Evolutionary conservation across 805 yeast genomes (phyloP), one percentile per base, ranked within the genome.

Genomic region (Lipomyces sp.): DNA sequence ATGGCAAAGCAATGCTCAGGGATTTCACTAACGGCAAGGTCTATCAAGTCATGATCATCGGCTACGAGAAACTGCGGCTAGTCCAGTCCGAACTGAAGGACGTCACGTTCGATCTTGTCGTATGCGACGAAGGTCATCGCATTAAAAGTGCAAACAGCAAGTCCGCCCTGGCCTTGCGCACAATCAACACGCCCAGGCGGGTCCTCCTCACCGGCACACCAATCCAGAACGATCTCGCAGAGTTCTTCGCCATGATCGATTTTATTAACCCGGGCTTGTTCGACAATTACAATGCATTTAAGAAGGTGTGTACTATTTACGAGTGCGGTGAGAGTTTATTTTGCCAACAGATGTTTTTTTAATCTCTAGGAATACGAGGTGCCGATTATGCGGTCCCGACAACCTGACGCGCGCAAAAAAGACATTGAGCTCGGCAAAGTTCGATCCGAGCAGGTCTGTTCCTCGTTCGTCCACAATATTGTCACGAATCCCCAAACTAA

Each of bases 71-170:
- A 73, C 80, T 93, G 48, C 88, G 89, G 65, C 73, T 90, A 6
- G 72, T 80, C 0, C 75, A 79, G 2, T 81, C 81, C 2, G 76
- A 77, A 24, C 65, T 75, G 2, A 69, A 70, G 33, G 65, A 72
- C 30, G 74, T 77, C 5, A 69, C 73, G 10, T 80, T 86, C 51
- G 98, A 92, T 75, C 71, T 95, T 18, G 78, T 95, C 24, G 85
- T 95, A 0, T 95, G 97, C 76, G 99, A 95, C 77, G 99, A 95
- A 75, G 99, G 98, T 2, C 99, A 95, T 76, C 81, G 97, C 59
- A 81, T 95, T 71, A 95, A 94, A 73, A 90, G 86, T 71, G 81
- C 86, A 4, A 80, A 86, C 8, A 91, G 90, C 65, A 92, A 91
- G 76, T 86, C 90, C 0, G 79, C 92, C 60, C 86, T 86, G 65